phyloP scores from a whole-genome alignment of 352 stramenopile genomes.

The Phytophthora brassicae region DNA sequence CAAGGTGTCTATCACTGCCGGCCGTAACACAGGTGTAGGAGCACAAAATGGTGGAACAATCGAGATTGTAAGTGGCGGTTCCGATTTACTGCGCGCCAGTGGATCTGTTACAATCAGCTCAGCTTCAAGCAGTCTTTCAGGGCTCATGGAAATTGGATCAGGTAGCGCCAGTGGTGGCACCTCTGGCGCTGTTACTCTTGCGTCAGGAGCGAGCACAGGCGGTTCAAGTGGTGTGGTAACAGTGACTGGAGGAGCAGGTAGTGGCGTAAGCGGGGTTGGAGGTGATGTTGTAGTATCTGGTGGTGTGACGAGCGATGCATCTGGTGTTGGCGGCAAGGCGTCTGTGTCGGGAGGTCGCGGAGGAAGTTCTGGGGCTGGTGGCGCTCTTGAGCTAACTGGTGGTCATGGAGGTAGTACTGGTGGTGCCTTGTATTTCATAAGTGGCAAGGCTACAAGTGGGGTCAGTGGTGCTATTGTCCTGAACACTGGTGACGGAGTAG shows the following conservation, averaged over 20 bases:
- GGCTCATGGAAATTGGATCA: too few relatives aligned
- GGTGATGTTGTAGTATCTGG: slow-evolving; percentile 29
- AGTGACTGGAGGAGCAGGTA: slow-evolving; percentile 33
- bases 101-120: too few relatives aligned
- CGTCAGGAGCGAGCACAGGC: too few relatives aligned
- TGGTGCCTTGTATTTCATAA: slow-evolving; percentile 21
- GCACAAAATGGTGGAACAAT: too few relatives aligned
- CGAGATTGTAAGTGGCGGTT: too few relatives aligned
- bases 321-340: slow-evolving; percentile 4
- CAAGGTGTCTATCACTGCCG: neutral
- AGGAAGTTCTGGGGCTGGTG: slow-evolving; percentile 7
- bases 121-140: too few relatives aligned
- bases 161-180: slow-evolving; percentile 6
- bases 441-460: slow-evolving; percentile 24
- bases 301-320: neutral
- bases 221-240: neutral
- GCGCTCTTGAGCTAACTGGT: slow-evolving; percentile 11
- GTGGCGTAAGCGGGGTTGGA: slow-evolving; percentile 20
- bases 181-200: neutral
- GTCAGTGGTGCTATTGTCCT: slow-evolving; percentile 13
- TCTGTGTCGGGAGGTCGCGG: neutral
- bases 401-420: slow-evolving; percentile 27
- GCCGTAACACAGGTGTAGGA: too few relatives aligned
- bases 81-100: too few relatives aligned
- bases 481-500: slow-evolving; percentile 3